Evolutionary conservation across 768 basidiomycete species (phyloP).

Genomic region (Suillus sp.): DNA sequence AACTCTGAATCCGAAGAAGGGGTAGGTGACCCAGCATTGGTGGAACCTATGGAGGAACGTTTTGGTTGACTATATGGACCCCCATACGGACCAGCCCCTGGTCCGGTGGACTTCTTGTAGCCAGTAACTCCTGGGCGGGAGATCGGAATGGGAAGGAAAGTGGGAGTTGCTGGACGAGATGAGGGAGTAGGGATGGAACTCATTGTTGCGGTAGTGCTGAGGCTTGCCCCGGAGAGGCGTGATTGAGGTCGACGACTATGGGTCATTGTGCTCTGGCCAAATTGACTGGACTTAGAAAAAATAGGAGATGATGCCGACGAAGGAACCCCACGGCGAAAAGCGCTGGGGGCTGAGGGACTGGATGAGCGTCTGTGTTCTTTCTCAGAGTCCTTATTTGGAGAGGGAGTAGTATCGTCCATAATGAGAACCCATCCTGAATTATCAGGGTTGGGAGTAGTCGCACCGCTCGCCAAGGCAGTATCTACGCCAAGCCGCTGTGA

Average conservation of each 20-base stretch:
- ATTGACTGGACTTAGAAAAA: conserved; percentile 42
- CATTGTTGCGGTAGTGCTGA: conserved; percentile 54
- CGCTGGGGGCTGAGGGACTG: conserved; percentile 60
- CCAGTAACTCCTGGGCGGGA: conserved; percentile 46
- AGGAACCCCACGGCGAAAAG: conserved; percentile 51
- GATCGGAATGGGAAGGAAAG: conserved; percentile 72
- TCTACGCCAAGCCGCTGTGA: conserved; percentile 49
- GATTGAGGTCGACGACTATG: conserved; percentile 69
- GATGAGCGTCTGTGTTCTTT: conserved; percentile 61
- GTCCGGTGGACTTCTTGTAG: conserved; percentile 63
- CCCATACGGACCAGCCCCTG: conserved; percentile 40
- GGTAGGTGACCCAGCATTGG: conserved; percentile 33
- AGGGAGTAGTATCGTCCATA: conserved; percentile 84
- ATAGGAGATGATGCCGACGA: conserved; percentile 51
- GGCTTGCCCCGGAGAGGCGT: conserved; percentile 65
- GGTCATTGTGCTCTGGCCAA: conserved; percentile 45
- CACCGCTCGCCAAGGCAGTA: conserved; percentile 40
- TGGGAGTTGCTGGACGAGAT: conserved; percentile 76
- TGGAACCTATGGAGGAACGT: conserved; percentile 64
- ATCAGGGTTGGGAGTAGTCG: conserved; percentile 52
- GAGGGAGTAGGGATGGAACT: conserved; percentile 67
- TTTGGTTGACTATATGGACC: conserved; percentile 50
- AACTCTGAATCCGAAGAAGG: conserved; percentile 30
- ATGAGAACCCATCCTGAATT: conserved; percentile 86
- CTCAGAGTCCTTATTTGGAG: conserved; percentile 58